Base-by-base conservation (phyloP, 352 stramenopile species). In the Phytophthora quininea region DNA sequence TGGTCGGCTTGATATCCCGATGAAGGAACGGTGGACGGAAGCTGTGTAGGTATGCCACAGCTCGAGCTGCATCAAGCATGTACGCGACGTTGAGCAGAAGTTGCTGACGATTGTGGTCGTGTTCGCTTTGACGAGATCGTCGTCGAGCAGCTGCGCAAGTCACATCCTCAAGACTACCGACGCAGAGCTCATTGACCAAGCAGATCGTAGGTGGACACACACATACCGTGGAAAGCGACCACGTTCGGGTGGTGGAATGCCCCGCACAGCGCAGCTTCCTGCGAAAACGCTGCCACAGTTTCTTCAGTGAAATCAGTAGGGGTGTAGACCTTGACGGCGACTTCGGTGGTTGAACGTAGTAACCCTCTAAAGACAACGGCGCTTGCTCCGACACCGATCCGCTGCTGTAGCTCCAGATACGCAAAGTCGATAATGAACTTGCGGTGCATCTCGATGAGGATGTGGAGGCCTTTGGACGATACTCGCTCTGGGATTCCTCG, bases 361-460 rank as follows among this genome's bases (percentile, higher is more conserved):
- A 82, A 38, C 11, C 80, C 76, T 6, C 82, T 78, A 67, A 86
- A 89, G 10, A 90, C 79, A 0, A 78, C 64, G 9, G 67, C 79
- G 45, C 75, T 88, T 5, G 75, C 76, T 0, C 80, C 80, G 5
- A 79, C 62, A n/a, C 79, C 82, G 35, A 90, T 88, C 2, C 69
- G 67, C 27, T 84, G 56, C 42, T 80, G 79, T 45, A 91, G 42
- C 52, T 90, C 66, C 24, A 91, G 55, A 10, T 86, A 86, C 4
- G 82, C 82, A 55, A 90, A 90, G 57, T 90, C 82, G 42, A 90
- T 88, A 58, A 90, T 85, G 63, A 84, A 83, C 64, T 89, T 89
- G 57, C 82, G 79, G 50, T 90, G 79, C 81, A 89, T 89, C 56
- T 89, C 79, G 40, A 89, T 88, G 54, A 90, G 69, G 40, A 90